Evolutionary conservation across 768 basidiomycete species (phyloP), one percentile per base, ranked within the genome.

Genomic region (Trametopsis cervina): DNA sequence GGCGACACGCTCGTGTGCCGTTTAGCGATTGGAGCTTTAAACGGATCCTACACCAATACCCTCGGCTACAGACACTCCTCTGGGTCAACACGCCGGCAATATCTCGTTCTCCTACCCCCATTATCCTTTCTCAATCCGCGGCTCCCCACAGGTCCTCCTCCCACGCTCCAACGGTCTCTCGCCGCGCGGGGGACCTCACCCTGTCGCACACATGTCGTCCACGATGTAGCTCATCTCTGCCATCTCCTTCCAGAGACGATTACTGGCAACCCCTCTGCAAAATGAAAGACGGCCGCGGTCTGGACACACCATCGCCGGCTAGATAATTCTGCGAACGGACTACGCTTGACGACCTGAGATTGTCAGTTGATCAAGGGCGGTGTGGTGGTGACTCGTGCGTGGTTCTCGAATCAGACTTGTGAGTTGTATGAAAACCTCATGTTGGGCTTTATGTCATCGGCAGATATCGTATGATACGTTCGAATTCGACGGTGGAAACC

Each of bases 361-460:
- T 33, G 29, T 33, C 29, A 33, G 7, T 33, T 33, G 29, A 33
- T 33, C 29, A 33, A 15, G 29, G 9, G 9, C 9, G 9, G 29
- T 7, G 29, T 7, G 29, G 29, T 7, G 29, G 7, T 33, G 29
- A 33, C n/a, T n/a, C n/a, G n/a, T n/a, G n/a, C n/a, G n/a, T 7
- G 29, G 29, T 15, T 33, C 15, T 33, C 29, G 9, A 17, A 47
- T 47, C 46, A 47, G 20, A 26, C 3, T 40, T 41, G 11, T 6
- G 18, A 37, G 37, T 40, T 18, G 21, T 5, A 47, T 47, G 46
- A 47, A 39, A 47, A 40, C 46, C 46, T 25, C 46, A 22, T 47
- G 46, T 20, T 47, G 45, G 38, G 37, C 37, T 33, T 33, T 33
- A 33, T 33, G 29, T 33, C 29, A 33, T 40, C 17, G 39, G 11